These are phyloP conservation scores for Lagerstroemia speciosa DNA, from an alignment of 345 rosid genomes.

Conservation along the genomic window DNA sequence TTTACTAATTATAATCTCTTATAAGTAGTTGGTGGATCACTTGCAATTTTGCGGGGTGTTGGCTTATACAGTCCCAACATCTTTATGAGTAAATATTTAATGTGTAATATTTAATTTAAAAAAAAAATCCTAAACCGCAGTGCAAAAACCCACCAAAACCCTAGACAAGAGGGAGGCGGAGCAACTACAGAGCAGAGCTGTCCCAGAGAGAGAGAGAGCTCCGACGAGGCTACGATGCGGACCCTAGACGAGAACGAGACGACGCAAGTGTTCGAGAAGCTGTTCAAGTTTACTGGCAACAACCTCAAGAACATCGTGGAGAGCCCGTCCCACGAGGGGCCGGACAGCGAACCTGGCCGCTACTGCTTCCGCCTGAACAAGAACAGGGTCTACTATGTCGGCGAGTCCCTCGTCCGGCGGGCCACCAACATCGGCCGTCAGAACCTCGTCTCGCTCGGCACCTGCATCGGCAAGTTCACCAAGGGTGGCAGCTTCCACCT, in stretches of 20 bases:
- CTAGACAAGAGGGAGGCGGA: neutral
- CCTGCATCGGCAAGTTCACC: slow-evolving; percentile 80
- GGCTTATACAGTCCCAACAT: too few relatives aligned
- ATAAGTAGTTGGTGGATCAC: too few relatives aligned
- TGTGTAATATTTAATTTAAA: too few relatives aligned
- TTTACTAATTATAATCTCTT: too few relatives aligned
- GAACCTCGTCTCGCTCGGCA: slow-evolving; percentile 57
- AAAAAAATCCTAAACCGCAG: too few relatives aligned
- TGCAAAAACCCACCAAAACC: slow-evolving; percentile 3
- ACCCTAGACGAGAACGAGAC: slow-evolving; percentile 86
- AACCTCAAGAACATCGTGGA: slow-evolving; percentile 89
- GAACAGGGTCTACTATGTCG: slow-evolving; percentile 67
- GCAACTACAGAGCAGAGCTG: neutral
- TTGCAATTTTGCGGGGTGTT: too few relatives aligned
- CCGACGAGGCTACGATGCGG: slow-evolving; percentile 30
- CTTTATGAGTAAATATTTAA: too few relatives aligned
- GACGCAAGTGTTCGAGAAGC: slow-evolving; percentile 74
- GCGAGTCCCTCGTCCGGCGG: slow-evolving; percentile 71
- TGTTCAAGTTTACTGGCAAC: slow-evolving; percentile 72
- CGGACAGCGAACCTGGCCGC: slow-evolving; percentile 56
- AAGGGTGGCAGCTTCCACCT: slow-evolving; percentile 70
- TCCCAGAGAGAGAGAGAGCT: neutral
- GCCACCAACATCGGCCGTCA: slow-evolving; percentile 66
- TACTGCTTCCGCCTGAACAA: slow-evolving; percentile 91
- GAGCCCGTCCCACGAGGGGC: slow-evolving; percentile 79